These are phyloP conservation scores for Pueraria montana DNA, from an alignment of 306 rosid genomes.

Conservation along the genomic window DNA sequence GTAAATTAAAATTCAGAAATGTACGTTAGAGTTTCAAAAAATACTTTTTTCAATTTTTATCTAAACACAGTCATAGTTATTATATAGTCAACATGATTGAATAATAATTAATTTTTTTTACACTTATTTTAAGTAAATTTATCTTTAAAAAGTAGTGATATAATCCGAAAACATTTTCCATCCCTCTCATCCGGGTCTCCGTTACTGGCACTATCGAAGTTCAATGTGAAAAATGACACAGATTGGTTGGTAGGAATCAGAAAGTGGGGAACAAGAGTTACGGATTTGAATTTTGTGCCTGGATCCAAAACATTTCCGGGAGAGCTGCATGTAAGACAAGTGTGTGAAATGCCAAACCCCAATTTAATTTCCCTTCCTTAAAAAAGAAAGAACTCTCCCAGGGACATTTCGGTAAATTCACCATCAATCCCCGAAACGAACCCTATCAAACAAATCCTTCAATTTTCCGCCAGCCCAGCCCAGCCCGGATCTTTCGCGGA, in stretches of 20 bases:
- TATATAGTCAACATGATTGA: no score
- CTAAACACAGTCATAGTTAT: no score
- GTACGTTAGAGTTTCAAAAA: no score
- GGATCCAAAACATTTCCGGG: constrained; percentile 41
- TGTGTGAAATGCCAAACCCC: constrained; percentile 58
- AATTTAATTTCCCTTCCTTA: background rate
- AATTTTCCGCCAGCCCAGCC: constrained; percentile 58
- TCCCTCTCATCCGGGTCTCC: background rate
- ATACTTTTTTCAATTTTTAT: no score
- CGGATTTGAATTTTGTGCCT: background rate
- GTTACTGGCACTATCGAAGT: background rate
- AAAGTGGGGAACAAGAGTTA: constrained; percentile 1
- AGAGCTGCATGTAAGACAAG: constrained; percentile 90
- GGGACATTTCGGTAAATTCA: constrained; percentile 48
- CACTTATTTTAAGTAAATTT: no score
- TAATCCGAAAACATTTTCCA: background rate
- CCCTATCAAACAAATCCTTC: constrained; percentile 61
- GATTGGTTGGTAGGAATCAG: constrained; percentile 1
- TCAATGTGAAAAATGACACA: background rate
- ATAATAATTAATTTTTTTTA: no score
- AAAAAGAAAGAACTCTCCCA: background rate
- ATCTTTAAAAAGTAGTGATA: background rate
- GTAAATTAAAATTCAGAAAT: no score
- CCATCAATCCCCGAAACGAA: constrained; percentile 32
- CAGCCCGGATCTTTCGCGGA: constrained; percentile 90